Evolutionary conservation across 1,139 yeast species (phyloP), one percentile per base, ranked within the genome.

Genomic region (Komagataea norvegica): DNA sequence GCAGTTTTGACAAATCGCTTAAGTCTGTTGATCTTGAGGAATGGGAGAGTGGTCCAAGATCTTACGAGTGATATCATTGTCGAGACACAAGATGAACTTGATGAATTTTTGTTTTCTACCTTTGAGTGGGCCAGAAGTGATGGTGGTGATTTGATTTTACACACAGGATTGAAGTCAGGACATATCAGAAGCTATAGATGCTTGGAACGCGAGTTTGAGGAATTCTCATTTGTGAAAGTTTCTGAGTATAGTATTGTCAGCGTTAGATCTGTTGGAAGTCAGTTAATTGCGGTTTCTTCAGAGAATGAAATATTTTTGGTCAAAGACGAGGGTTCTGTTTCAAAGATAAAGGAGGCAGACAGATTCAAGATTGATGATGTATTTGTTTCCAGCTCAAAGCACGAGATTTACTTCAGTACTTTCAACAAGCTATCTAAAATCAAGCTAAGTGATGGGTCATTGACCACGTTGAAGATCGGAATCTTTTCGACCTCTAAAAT

Each of bases 121-220:
- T 40, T 51, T 18, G 46, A 38, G 2, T 53, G 57, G 57, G 6
- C 40, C 2, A 35, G 22, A 10, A 8, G 7, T 8, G 30, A 10
- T 8, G 37, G 28, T 9, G 38, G 27, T 8, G 9, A 15, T 1
- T 22, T 51, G 6, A 20, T 21, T 6, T 8, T 53, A 5, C 23
- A 45, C 3, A 31, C 43, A n/a, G 56, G 57, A 7, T 18, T 40
- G 15, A 44, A 46, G 1, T 45, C 52, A 10, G 57, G 57, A 5
- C 34, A 38, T 21, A 23, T 42, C 6, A 42, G 33, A 21, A 11
- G 28, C 8, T 28, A 37, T 19, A 40, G 42, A 6, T 6, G 40
- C 0, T n/a, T 23, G 1, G 37, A 31, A 6, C 30, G 35, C 3
- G 19, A 10, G 3, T 20, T 35, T 13, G 26, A 34, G 8, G 38